Conservation (phyloP, 768 basidiomycete genomes). For the Mycena amicta region DNA sequence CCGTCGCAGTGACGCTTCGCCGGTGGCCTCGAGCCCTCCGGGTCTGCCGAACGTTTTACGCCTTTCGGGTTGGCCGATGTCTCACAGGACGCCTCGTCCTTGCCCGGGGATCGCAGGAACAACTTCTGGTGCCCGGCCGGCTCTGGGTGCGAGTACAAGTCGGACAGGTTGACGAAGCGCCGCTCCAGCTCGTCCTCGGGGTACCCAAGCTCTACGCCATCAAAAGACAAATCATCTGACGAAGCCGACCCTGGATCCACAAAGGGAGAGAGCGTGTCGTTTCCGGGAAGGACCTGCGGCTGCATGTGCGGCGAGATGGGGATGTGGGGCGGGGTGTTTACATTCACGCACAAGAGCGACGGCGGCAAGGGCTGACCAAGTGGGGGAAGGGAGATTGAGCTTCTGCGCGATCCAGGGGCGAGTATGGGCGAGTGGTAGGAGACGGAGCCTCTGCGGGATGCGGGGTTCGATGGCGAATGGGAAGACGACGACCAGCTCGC, state of each 20-base stretch:
- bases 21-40: neutral
- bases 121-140: neutral
- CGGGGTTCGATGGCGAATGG: neutral
- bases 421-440: constrained; percentile 2
- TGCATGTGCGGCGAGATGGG: constrained; percentile 7
- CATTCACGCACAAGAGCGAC: constrained; percentile 15
- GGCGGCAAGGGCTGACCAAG: constrained; percentile 6
- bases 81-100: neutral
- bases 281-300: neutral
- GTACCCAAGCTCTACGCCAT: constrained; percentile 1
- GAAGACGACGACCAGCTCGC: constrained; percentile 6
- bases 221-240: neutral
- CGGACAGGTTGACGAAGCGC: constrained; percentile 18
- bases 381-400: neutral
- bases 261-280: neutral
- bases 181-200: neutral
- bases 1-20: neutral
- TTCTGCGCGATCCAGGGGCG: neutral
- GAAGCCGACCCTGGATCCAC: neutral
- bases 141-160: constrained; percentile 7
- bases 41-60: neutral
- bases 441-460: neutral
- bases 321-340: constrained; percentile 13
- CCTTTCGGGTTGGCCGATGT: neutral
- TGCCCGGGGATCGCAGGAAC: neutral